Conservation (phyloP, 306 rosid species). For the Erythrophleum fordii region DNA sequence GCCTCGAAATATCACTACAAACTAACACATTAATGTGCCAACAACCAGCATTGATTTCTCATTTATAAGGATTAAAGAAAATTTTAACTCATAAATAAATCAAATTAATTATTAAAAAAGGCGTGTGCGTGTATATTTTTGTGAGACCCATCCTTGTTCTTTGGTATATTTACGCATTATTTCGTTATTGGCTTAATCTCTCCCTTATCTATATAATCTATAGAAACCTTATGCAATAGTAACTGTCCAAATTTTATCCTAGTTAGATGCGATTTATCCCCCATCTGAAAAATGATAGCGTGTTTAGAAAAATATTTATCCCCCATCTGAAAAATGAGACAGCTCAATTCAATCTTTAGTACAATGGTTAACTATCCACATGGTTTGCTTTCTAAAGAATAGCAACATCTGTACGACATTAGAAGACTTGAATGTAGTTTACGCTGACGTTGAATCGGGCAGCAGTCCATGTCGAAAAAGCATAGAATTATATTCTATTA, state of each 20-base stretch:
- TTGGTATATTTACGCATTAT: neutral
- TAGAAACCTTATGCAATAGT: neutral
- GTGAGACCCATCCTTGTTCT: neutral
- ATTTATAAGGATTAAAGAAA: neutral
- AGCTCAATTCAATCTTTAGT: constrained; percentile 35
- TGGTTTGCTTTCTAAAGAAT: neutral
- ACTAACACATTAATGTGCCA: neutral
- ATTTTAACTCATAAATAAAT: neutral
- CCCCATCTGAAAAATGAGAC: constrained; percentile 18
- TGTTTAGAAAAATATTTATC: too few species aligned
- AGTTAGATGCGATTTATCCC: too few species aligned
- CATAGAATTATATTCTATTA: neutral
- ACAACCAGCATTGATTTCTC: constrained; percentile 4
- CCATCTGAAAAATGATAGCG: constrained; percentile 18
- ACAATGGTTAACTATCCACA: constrained; percentile 34
- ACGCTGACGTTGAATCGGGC: neutral
- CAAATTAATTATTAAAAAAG: too few species aligned
- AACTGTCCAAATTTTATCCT: neutral
- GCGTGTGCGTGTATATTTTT: too few species aligned
- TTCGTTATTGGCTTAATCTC: neutral
- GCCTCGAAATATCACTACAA: neutral
- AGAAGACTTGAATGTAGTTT: neutral
- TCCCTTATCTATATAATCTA: neutral
- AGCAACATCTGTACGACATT: neutral
- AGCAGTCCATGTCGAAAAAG: neutral